Evolutionary conservation across 306 rosid genomes (phyloP).

Genomic region (Sicyos baderoa): DNA sequence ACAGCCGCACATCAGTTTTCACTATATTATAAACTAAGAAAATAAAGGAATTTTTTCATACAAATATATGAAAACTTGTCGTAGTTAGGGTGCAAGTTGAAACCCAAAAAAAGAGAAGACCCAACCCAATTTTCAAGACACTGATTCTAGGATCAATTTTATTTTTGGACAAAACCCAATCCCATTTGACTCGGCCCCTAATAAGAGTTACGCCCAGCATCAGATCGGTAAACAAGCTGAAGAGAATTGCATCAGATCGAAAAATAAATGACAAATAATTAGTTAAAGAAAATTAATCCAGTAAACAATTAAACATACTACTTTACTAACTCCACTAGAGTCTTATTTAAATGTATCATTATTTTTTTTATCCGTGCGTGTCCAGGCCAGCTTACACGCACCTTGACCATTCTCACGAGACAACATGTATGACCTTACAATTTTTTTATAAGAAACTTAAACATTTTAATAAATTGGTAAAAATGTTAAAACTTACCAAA

Average conservation of each 20-base stretch:
- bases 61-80: background rate
- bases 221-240: background rate
- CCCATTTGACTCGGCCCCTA: background rate
- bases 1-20: slow-evolving; percentile 6
- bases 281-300: background rate
- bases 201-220: background rate
- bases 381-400: too few species aligned
- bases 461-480: background rate
- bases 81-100: background rate
- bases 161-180: background rate
- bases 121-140: background rate
- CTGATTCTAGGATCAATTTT: background rate
- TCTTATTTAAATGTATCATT: background rate
- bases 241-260: background rate
- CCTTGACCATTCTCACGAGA: too few species aligned
- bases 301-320: background rate
- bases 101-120: background rate
- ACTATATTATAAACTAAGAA: background rate
- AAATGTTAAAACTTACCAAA: slow-evolving; percentile 45
- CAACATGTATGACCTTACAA: too few species aligned
- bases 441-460: too few species aligned
- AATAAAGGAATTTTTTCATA: background rate
- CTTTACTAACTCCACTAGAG: background rate
- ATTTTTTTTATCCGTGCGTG: too few species aligned
- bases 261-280: background rate